Base-by-base conservation (phyloP, 2,329 filamentous ascomycete genomes). In the Eutypa lata region DNA sequence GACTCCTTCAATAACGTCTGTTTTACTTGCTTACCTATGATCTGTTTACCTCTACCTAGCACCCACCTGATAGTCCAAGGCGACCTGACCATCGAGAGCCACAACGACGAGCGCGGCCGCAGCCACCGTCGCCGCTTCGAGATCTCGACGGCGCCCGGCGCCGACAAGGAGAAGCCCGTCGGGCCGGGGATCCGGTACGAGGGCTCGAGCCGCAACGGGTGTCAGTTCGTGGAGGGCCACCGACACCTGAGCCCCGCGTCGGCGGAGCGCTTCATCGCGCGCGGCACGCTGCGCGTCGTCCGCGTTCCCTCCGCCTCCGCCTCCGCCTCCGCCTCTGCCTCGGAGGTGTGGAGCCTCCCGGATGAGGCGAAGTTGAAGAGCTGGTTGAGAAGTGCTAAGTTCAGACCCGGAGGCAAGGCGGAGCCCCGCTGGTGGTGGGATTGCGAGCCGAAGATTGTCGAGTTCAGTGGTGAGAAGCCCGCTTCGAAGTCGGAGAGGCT, bases 201-300 rank as follows among this genome's bases (percentile, higher is more conserved):
- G 18, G 57, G 33, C 13, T 48, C 51, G 1, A 57, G 53, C 4
- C 28, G 2, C 18, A 10, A 8, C 1, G 57, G 54, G 22, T 52
- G 53, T 26, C 47, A 16, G 2, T 58, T 62, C 26, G 53, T 59
- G 8, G 58, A 59, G 22, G 58, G 53, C 1, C 60, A 58, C 18
- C 26, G 18, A 8, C 44, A 21, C 18, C 51, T 62, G 6, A 61
- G 56, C 10, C 56, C 60, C 6, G n/a, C 33, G 13, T 54, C 53
- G 0, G 60, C 56, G 1, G 58, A 57, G 40, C 57, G 58, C 7
- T 58, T 59, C 38, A 57, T 62, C 2, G 48, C 24, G 1, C 56
- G 57, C 10, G 60, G 53, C 28, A 59, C 53, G 11, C 18, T 62
- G 4, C 47, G 2, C 14, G 35, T n/a, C 28, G 42, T 47, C 14